Evolutionary conservation across 257 asterid genomes (phyloP).

Genomic region (Primulina huaijiensis): DNA sequence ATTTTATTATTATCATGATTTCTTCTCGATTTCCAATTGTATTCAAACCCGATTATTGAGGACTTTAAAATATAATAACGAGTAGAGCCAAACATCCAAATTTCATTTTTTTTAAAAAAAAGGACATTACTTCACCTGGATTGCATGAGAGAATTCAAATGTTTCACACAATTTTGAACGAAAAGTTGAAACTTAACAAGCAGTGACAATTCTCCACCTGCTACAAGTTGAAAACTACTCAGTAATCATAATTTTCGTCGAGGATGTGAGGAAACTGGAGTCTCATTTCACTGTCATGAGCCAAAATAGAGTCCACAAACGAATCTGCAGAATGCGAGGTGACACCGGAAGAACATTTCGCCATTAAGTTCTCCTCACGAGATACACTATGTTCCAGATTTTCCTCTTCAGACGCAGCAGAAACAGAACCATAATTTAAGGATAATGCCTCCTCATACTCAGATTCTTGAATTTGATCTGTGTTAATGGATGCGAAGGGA

Average conservation of each 20-base stretch:
- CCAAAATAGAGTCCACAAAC: constrained; percentile 75
- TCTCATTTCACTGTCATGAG: constrained; percentile 65
- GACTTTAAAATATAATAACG: no score
- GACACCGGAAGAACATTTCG: neutral
- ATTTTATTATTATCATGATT: no score
- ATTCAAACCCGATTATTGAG: no score
- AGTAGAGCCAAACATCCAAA: no score
- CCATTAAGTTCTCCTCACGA: constrained; percentile 2
- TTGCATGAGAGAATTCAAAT: neutral
- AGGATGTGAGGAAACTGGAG: constrained; percentile 59
- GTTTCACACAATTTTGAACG: neutral
- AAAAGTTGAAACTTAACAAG: no score
- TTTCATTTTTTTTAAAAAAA: no score
- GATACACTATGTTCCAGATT: neutral
- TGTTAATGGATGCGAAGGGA: constrained; percentile 19
- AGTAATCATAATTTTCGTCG: constrained; percentile 48
- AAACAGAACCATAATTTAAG: constrained; percentile 9
- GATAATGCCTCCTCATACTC: constrained; percentile 23
- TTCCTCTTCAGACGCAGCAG: constrained; percentile 8
- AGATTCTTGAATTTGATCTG: constrained; percentile 25
- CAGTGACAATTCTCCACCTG: neutral
- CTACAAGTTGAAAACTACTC: constrained; percentile 9
- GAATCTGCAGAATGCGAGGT: constrained; percentile 42
- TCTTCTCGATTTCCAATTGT: no score
- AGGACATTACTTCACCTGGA: neutral